Evolutionary conservation across 148 eudicot species (phyloP).

Genomic region (Rhododendron mucronatum): DNA sequence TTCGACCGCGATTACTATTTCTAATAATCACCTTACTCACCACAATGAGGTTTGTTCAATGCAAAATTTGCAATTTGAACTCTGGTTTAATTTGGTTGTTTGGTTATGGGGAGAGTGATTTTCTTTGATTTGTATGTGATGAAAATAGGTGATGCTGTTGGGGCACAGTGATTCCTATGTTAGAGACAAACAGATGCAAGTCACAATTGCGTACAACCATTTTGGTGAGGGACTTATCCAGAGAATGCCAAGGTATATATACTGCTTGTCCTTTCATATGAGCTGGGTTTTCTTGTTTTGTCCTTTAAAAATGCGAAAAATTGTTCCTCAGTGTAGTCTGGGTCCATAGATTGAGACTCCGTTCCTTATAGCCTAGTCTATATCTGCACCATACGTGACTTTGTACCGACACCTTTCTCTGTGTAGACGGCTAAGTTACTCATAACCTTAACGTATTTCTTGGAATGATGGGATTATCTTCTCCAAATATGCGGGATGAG

Average conservation of each 20-base stretch:
- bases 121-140: background rate
- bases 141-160: slow-evolving; percentile 68
- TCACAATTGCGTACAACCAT: slow-evolving; percentile 89
- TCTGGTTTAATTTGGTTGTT: background rate
- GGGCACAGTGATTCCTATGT: slow-evolving; percentile 82
- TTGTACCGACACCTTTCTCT: too few species aligned
- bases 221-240: slow-evolving; percentile 83
- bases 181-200: slow-evolving; percentile 84
- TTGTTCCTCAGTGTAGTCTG: too few species aligned
- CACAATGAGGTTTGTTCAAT: slow-evolving; percentile 67
- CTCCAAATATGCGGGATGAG: background rate
- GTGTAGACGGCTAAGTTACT: too few species aligned
- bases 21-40: slow-evolving; percentile 78
- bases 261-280: background rate
- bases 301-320: background rate
- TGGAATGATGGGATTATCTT: background rate
- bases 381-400: too few species aligned
- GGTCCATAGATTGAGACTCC: too few species aligned
- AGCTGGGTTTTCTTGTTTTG: background rate
- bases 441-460: too few species aligned
- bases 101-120: background rate
- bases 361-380: too few species aligned
- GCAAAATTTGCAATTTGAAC: background rate
- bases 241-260: slow-evolving; percentile 86
- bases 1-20: slow-evolving; percentile 89